These are phyloP conservation scores for Colletotrichum theobromicola DNA, from an alignment of 2,329 filamentous ascomycete genomes.

Conservation along the genomic window DNA sequence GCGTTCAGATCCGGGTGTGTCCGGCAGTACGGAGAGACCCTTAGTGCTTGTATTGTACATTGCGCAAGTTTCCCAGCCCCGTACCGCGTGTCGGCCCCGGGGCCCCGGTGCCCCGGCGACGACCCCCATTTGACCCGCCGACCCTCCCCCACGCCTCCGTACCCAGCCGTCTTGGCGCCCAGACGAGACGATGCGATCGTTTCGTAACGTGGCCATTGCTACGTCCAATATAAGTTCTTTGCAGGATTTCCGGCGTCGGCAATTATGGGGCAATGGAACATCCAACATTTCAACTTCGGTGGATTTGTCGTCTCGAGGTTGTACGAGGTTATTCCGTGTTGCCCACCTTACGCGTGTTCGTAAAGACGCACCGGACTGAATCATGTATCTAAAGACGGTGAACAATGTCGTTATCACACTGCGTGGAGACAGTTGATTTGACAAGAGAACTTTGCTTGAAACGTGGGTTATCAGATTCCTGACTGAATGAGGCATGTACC, in stretches of 20 bases:
- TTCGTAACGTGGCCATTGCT: neutral
- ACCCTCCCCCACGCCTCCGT: neutral
- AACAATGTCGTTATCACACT: neutral
- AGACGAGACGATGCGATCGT: neutral
- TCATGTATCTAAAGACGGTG: neutral
- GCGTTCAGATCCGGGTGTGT: neutral
- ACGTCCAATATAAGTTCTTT: neutral
- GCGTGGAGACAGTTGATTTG: neutral
- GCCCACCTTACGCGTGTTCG: neutral
- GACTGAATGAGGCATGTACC: neutral
- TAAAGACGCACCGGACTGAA: neutral
- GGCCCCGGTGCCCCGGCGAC: neutral
- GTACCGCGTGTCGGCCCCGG: neutral
- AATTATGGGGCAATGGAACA: neutral
- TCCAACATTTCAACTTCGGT: neutral
- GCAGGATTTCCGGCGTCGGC: neutral
- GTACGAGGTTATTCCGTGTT: neutral
- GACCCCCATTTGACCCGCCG: neutral
- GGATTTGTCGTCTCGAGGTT: neutral
- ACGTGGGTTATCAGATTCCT: neutral
- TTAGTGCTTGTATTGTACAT: neutral
- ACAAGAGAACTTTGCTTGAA: neutral
- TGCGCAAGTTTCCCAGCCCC: neutral
- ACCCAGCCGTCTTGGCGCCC: too few relatives aligned
- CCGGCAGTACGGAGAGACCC: neutral